phyloP scores from a whole-genome alignment of 495 filamentous ascomycete species.

The Hypoxylon rickii region DNA sequence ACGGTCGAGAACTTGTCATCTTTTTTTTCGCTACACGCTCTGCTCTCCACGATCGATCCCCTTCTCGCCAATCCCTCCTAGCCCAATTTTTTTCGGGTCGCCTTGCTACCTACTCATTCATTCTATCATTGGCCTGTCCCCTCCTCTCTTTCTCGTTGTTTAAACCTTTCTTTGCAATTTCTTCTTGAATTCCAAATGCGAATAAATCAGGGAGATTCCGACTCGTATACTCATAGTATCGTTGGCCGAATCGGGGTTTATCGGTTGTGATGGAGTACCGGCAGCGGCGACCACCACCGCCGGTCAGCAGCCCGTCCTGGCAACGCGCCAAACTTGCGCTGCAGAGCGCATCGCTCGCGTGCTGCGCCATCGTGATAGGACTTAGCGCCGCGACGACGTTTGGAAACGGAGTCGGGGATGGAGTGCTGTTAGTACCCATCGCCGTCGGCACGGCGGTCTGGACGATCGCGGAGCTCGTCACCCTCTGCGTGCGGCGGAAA shows the following conservation, averaged over 20 bases:
- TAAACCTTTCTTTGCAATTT: no score
- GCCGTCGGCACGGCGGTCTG: conserved; percentile 38
- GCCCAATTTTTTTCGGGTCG: neutral
- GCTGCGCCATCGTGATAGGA: conserved; percentile 35
- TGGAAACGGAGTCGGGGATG: neutral
- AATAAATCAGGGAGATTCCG: no score
- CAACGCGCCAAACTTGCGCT: conserved; percentile 38
- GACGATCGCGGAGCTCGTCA: conserved; percentile 38
- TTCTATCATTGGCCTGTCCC: neutral
- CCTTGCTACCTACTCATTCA: neutral
- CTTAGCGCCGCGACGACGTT: conserved; percentile 18
- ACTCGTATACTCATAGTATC: no score
- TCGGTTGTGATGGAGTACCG: no score
- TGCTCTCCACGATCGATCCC: neutral
- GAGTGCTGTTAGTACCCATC: conserved; percentile 15
- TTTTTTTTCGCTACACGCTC: conserved; percentile 6
- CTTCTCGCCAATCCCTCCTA: conserved; percentile 11
- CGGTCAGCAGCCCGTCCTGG: conserved; percentile 31
- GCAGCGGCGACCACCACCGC: neutral
- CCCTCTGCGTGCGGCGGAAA: conserved; percentile 14
- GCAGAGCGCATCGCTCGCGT: conserved; percentile 29
- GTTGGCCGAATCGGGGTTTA: neutral
- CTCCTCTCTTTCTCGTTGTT: no score
- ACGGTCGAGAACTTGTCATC: conserved; percentile 13
- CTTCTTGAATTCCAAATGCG: no score